Conservation (phyloP, 169 alveolate species). For the Cryptosporidium ubiquitum region DNA sequence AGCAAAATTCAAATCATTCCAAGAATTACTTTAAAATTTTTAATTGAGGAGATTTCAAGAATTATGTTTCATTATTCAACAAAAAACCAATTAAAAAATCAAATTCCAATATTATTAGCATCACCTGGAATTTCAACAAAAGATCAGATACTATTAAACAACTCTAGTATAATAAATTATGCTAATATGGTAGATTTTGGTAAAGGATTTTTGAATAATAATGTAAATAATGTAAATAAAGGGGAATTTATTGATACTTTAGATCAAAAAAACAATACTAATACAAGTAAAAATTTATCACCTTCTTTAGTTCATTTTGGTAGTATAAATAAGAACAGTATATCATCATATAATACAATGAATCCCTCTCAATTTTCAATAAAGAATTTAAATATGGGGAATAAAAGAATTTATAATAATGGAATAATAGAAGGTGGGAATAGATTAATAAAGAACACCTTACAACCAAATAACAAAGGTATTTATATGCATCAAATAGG, state of each 20-base stretch:
- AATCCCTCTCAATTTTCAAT: neutral
- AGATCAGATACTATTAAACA: neutral
- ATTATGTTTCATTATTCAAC: neutral
- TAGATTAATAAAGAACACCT: neutral
- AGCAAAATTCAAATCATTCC: neutral
- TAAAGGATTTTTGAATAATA: neutral
- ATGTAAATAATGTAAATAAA: neutral
- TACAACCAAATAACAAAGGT: too few species aligned
- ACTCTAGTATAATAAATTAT: too few species aligned
- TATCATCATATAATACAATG: neutral
- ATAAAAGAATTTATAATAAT: conserved; percentile 1
- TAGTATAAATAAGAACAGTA: too few species aligned
- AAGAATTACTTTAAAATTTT: conserved; percentile 29
- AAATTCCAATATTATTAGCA: conserved; percentile 34
- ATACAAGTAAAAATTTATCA: neutral
- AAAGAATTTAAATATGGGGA: neutral
- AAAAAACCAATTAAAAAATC: conserved; percentile 6
- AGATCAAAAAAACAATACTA: neutral
- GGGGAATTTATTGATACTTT: neutral
- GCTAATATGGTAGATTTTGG: neutral
- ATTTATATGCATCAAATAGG: neutral
- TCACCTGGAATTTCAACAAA: conserved; percentile 9
- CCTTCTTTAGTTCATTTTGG: too few species aligned
- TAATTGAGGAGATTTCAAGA: conserved; percentile 2
- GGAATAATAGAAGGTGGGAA: neutral